Evolutionary conservation across 306 rosid genomes (phyloP), one percentile per base, ranked within the genome.

Genomic region (Herpetospermum pedunculosum): DNA sequence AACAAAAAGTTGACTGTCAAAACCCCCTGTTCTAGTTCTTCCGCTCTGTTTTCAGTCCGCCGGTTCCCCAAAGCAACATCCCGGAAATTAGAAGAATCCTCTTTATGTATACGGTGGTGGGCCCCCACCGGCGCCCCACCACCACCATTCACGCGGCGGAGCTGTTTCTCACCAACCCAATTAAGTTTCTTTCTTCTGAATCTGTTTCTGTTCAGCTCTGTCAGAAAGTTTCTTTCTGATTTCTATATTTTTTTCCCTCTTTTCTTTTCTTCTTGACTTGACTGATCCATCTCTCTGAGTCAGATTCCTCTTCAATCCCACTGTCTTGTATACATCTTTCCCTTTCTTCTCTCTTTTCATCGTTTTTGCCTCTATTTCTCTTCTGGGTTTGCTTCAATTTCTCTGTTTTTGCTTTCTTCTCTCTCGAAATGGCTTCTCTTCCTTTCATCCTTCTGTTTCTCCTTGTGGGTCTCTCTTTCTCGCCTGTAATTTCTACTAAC

Each of bases 401-500:
- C 46, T 52, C 14, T 58, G 16, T 18, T 41, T 19, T 54, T 8
- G 32, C 16, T 29, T 11, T 26, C 32, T 72, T 55, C 70, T 23
- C 80, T 43, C 75, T 23, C 16, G 0, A 2, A 70, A 85, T 85
- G 89, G 87, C 77, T 78, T 35, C 75, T 47, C 79, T 71, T 26
- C 48, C 77, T 62, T 21, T 74, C 13, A 12, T 72, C 23, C 58
- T 52, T 35, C 11, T 75, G 70, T 67, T 80, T 21, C 72, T 83
- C 54, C 14, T 78, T 59, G 74, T 79, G 69, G 75, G 78, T 41
- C 41, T 81, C n/a, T 70, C 58, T 54, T 48, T 83, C 40, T 75
- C 87, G 6, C 83, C 80, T 75, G 76, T 76, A 37, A 19, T 78
- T 73, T 80, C 87, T 8, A 80, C 89, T 16, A 81, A 85, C 68